A percentile compares a stretch with the other conserved stretches of the same genome.
Conservation (phyloP, 2,329 filamentous ascomycete species). For the Ascochyta koolunga region DNA sequence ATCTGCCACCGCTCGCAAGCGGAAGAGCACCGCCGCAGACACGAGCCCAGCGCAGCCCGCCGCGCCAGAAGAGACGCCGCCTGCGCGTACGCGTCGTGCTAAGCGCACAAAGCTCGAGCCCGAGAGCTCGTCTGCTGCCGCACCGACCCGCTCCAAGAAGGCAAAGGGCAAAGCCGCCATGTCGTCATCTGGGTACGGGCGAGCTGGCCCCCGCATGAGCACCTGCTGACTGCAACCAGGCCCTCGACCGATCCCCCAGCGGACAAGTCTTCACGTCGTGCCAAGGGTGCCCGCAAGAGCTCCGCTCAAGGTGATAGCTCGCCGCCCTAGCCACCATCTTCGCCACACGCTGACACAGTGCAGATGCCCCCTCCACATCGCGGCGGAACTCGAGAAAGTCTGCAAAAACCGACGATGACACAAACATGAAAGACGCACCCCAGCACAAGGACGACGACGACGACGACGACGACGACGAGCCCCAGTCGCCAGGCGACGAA, state of each 20-base stretch:
- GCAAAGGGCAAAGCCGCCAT: conserved; percentile 69
- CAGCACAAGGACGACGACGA: no score
- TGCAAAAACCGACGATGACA: conserved; percentile 64
- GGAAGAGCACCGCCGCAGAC: conserved; percentile 67
- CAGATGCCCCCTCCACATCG: conserved; percentile 40
- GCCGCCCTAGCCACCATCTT: conserved; percentile 20
- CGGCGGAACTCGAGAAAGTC: conserved; percentile 42
- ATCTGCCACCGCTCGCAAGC: conserved; percentile 69
- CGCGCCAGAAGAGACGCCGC: conserved; percentile 38
- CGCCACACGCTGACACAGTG: conserved; percentile 29
- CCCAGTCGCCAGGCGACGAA: conserved; percentile 34
- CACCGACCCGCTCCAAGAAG: conserved; percentile 57
- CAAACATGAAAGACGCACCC: conserved; percentile 72
- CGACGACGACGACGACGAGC: conserved; percentile 59
- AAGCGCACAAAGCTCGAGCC: conserved; percentile 72
- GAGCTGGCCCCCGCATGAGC: not conserved
- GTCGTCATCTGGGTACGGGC: conserved; percentile 71
- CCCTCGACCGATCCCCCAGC: conserved; percentile 69
- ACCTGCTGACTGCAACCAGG: conserved; percentile 50
- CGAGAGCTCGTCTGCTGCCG: conserved; percentile 47
- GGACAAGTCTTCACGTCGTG: conserved; percentile 71
- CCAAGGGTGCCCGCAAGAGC: conserved; percentile 78
- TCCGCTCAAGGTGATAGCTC: conserved; percentile 56
- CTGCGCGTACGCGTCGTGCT: conserved; percentile 44
- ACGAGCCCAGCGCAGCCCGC: conserved; percentile 56